Base-by-base conservation (phyloP, 1,139 yeast genomes). In the Taiozyma sp. region DNA sequence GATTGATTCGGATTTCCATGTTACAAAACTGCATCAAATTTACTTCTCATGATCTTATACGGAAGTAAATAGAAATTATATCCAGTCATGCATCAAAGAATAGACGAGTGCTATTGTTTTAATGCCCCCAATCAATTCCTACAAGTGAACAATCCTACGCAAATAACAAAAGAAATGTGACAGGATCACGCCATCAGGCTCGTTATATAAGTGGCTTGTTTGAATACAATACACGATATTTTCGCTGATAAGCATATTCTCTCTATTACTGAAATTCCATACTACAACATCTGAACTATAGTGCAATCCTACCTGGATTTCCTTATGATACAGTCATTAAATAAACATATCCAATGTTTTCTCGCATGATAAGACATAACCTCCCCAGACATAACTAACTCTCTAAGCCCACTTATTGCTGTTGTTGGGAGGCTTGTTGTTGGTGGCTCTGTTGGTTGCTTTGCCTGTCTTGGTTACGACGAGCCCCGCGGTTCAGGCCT, bases 1-100 rank as follows among this genome's bases (percentile, higher is more conserved):
- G 90, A 85, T 59, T 84, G 50, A 38, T 38, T 22, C 22, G 14
- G 13, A 38, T 19, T 32, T n/a, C 8, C 9, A 32, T 6, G 14
- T 38, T 16, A 22, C 8, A 8, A 34, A 22, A 38, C 41, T 38
- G 41, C 24, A 38, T 38, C 19, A 9, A 32, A 19, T 32, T 32
- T 8, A n/a, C 36, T n/a, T 32, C 16, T 3, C 4, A 19, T 19
- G 19, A 19, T 19, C 19, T 19, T 19, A 19, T 19, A 19, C 5
- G 2, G 13, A 14, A n/a, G 36, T 32, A n/a, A n/a, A 32, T 8
- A 32, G 8, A 32, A 32, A 7, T 5, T n/a, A 32, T 19, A 14
- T 32, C 9, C 19, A 32, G 19, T 7, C 36, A 14, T 32, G 16
- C 16, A 8, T 14, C 19, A 8, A 13, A 30, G n/a, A 7, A 32